Percentiles rank a stretch among this genome's conserved stretches.
phyloP scores from a whole-genome alignment of 192 early-diverging fungal genomes.

The Coemansia guatemalensis region DNA sequence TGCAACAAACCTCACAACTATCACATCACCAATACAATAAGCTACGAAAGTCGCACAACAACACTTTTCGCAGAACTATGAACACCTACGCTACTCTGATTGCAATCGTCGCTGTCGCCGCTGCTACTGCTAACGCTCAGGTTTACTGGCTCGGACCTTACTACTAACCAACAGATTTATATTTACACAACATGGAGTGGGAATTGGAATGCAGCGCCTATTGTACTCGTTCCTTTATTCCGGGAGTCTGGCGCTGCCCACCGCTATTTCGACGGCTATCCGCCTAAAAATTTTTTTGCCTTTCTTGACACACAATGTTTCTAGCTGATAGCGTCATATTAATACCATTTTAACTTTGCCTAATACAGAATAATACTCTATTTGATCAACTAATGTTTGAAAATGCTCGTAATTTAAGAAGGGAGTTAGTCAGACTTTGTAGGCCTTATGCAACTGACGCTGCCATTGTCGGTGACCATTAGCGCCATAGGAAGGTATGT shows the following conservation, averaged over 20 bases:
- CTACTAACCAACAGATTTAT: neutral
- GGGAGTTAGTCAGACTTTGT: neutral
- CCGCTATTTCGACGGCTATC: neutral
- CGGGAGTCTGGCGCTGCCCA: neutral
- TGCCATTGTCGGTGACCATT: conserved; percentile 43
- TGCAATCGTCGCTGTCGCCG: conserved; percentile 20
- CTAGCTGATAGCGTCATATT: neutral
- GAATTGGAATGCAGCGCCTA: neutral
- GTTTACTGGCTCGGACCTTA: conserved; percentile 21
- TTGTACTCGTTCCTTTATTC: neutral
- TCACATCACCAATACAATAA: neutral
- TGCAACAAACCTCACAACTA: neutral
- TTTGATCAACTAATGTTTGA: neutral
- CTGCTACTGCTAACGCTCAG: conserved; percentile 26
- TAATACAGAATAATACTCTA: neutral
- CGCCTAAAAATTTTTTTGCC: neutral
- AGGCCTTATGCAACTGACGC: conserved; percentile 44
- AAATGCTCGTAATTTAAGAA: neutral
- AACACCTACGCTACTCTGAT: conserved; percentile 17
- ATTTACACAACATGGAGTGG: conserved; percentile 2
- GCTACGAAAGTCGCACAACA: neutral
- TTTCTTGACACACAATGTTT: neutral
- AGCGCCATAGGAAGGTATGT: conserved; percentile 41
- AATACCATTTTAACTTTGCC: neutral
- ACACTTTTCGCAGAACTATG: neutral